Conservation (phyloP, 345 rosid genomes). For the Carallia pectinifolia region DNA sequence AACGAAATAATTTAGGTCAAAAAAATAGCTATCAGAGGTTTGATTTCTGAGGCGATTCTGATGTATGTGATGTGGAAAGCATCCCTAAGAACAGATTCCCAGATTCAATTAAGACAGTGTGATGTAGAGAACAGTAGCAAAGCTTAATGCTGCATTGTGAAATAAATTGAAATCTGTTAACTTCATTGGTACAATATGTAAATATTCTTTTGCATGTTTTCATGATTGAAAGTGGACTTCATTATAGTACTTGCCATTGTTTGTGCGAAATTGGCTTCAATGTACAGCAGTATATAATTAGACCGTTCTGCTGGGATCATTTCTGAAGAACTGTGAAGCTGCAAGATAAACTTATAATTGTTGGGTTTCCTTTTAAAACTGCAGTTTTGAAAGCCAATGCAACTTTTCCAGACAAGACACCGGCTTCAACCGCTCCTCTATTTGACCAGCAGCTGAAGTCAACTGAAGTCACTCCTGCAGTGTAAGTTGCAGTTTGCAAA, state of each 20-base stretch:
- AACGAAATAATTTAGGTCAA: no score
- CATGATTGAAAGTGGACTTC: neutral
- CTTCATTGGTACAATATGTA: neutral
- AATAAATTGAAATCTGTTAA: neutral
- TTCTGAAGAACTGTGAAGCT: neutral
- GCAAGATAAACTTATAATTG: neutral
- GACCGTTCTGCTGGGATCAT: neutral
- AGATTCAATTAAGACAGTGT: no score
- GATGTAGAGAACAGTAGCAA: no score
- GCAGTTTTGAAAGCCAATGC: conserved; percentile 85
- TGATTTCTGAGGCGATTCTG: no score
- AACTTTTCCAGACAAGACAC: conserved; percentile 65
- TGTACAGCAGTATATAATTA: neutral
- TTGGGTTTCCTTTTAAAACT: neutral
- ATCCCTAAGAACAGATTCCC: neutral
- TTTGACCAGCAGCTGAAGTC: conserved; percentile 53
- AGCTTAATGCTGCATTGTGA: neutral
- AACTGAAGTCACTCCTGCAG: conserved; percentile 61
- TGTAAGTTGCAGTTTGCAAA: conserved; percentile 40
- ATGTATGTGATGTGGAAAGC: neutral
- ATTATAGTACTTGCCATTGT: neutral
- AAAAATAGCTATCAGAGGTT: no score
- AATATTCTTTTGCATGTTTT: neutral
- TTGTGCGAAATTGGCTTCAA: neutral
- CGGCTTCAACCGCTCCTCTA: conserved; percentile 56